A percentile compares a stretch with the other conserved stretches of the same genome.
These are phyloP conservation scores for Oryza australiensis DNA, from an alignment of 176 grass and related monocot species.

Conservation along the genomic window DNA sequence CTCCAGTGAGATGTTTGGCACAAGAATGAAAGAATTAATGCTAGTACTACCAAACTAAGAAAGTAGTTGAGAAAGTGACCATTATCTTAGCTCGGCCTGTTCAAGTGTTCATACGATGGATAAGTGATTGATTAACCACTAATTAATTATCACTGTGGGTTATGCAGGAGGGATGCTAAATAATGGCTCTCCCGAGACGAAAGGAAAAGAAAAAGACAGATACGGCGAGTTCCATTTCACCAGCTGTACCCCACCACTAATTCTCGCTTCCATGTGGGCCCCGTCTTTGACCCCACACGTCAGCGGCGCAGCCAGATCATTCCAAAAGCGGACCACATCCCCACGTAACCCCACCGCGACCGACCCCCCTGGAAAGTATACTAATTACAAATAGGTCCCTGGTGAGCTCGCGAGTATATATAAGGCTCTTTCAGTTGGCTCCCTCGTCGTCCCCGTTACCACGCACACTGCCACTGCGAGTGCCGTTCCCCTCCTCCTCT, in stretches of 20 bases:
- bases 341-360: slow-evolving; percentile 30
- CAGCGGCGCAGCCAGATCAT: slow-evolving; percentile 29
- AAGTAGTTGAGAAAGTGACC: neutral
- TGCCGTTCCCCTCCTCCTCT: neutral
- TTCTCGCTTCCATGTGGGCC: slow-evolving; percentile 37
- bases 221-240: slow-evolving; percentile 10
- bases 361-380: neutral
- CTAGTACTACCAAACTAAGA: neutral
- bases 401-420: neutral
- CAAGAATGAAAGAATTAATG: neutral
- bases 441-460: slow-evolving; percentile 48
- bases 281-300: slow-evolving; percentile 23
- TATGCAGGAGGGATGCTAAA: neutral
- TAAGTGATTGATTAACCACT: neutral
- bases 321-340: slow-evolving; percentile 39
- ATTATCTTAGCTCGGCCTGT: neutral
- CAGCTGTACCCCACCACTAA: slow-evolving; percentile 25
- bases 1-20: neutral
- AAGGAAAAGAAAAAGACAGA: neutral
- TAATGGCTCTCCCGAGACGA: neutral
- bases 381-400: neutral
- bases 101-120: neutral
- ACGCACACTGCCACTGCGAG: slow-evolving; percentile 20
- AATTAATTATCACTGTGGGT: neutral
- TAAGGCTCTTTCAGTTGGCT: slow-evolving; percentile 21